Evolutionary conservation across 2,329 filamentous ascomycete genomes (phyloP), one percentile per base, ranked within the genome.

Genomic region (Penicillium sp.): DNA sequence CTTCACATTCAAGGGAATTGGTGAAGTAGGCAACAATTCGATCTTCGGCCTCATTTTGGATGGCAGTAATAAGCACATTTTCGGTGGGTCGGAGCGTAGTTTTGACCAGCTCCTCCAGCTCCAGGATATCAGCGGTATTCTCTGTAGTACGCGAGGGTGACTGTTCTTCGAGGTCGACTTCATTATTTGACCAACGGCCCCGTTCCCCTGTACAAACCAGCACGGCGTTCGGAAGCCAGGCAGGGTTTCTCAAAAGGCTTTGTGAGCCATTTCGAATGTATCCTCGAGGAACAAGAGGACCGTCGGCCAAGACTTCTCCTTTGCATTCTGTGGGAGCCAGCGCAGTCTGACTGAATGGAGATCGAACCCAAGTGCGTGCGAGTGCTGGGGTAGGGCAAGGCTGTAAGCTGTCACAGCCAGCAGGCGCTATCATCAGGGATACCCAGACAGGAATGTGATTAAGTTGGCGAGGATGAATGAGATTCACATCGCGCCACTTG

Each of bases 251-350:
- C 41, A 43, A 12, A 29, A 43, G 24, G 26, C 29, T 28, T 25
- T 34, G 28, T 29, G 33, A 34, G 41, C 41, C 12, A 13, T 27
- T 27, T 27, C 18, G 13, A 3, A 51, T 11, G 34, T 51, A 51
- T 5, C 37, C 36, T 4, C n/a, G 32, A 6, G 35, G 33, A 25
- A 51, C 29, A 6, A 39, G 5, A 8, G 49, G 49, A 13, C 49
- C 49, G 7, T 47, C 45, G 4, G 47, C 12, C 6, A 47, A 8
- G n/a, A 51, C n/a, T 27, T 51, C 49, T 34, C 49, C 49, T 5
- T 39, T 8, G 13, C 11, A 51, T 34, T 34, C 32, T 12, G 9
- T 25, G 11, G 18, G 33, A 6, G 13, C 45, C 27, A 38, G 36
- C 18, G 36, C 12, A 13, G 12, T 24, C 11, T 13, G 18, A 24